Base-by-base conservation (phyloP, 2,329 filamentous ascomycete genomes). In the Stagonosporopsis rhizophila region DNA sequence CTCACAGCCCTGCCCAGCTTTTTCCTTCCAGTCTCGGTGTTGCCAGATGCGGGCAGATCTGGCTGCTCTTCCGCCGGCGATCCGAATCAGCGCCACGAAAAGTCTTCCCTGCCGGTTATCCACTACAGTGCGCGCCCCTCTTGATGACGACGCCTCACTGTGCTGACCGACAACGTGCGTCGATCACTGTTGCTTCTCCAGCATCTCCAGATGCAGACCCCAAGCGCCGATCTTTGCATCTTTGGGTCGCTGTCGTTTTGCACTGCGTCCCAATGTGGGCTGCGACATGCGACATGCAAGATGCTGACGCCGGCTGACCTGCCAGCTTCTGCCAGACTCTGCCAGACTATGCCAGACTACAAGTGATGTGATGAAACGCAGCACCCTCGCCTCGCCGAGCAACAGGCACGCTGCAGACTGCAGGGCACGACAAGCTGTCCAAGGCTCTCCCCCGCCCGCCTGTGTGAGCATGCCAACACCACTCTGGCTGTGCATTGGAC, bases 201-300 rank as follows among this genome's bases (percentile, higher is more conserved):
- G 55, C 39, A 45, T 58, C 55, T 58, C 55, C 55, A 58, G 55
- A 58, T 52, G 40, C 55, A 58, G 55, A 44, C 50, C 50, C 56
- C 56, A 42, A 51, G 8, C 41, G 49, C 20, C 9, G 56, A 58
- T 58, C 50, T 6, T 41, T 54, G 40, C 56, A 30, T 25, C 44
- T 56, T 47, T 48, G 23, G 53, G 47, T n/a, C 19, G 34, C 15
- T 15, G 45, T 25, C 14, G 37, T 37, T 39, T 52, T 38, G 39
- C 23, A 39, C 19, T 27, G 38, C 37, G 22, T 28, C 42, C 53
- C 28, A 44, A 52, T 42, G 5, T 42, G 53, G 41, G 42, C 38
- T 42, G 30, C 38, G 23, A 38, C 38, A 44, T 42, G 30, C 38
- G 23, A 38, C 38, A 44, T 52, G 53, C 53, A 47, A 11, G 14